These are phyloP conservation scores for Podaxis sp. DNA, from an alignment of 768 basidiomycete genomes.

Conservation along the genomic window DNA sequence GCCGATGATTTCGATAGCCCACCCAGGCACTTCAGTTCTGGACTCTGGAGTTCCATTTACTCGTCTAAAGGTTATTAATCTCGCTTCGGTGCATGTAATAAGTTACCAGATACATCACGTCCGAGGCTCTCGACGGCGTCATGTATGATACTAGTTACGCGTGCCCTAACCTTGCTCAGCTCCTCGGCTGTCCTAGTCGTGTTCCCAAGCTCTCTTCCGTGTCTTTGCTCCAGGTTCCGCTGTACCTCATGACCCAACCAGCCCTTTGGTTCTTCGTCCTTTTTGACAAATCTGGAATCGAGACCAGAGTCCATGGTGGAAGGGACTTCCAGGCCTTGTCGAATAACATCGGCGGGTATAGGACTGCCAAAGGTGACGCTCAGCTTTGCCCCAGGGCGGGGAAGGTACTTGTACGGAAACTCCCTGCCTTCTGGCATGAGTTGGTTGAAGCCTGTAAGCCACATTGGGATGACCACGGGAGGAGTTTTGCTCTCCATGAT, in stretches of 20 bases:
- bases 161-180: slow-evolving; percentile 38
- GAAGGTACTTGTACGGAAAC: slow-evolving; percentile 72
- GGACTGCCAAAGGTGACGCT: slow-evolving; percentile 83
- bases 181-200: slow-evolving; percentile 9
- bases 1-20: not conserved
- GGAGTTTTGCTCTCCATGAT: slow-evolving; percentile 59
- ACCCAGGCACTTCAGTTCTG: not conserved
- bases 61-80: slow-evolving; percentile 5
- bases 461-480: slow-evolving; percentile 89
- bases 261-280: slow-evolving; percentile 20
- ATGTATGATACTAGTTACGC: slow-evolving; percentile 56
- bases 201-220: slow-evolving; percentile 12
- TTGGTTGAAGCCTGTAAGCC: slow-evolving; percentile 84
- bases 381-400: slow-evolving; percentile 60
- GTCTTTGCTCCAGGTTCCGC: not conserved
- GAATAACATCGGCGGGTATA: slow-evolving; percentile 38
- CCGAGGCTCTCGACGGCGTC: slow-evolving; percentile 53
- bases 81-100: slow-evolving; percentile 12
- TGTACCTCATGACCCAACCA: slow-evolving; percentile 24
- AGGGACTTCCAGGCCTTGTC: slow-evolving; percentile 9
- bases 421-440: slow-evolving; percentile 87
- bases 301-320: slow-evolving; percentile 10
- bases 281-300: slow-evolving; percentile 11
- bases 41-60: not conserved
- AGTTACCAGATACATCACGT: slow-evolving; percentile 43